phyloP scores from a whole-genome alignment of 345 rosid species.

The Gossypium sturtianum region DNA sequence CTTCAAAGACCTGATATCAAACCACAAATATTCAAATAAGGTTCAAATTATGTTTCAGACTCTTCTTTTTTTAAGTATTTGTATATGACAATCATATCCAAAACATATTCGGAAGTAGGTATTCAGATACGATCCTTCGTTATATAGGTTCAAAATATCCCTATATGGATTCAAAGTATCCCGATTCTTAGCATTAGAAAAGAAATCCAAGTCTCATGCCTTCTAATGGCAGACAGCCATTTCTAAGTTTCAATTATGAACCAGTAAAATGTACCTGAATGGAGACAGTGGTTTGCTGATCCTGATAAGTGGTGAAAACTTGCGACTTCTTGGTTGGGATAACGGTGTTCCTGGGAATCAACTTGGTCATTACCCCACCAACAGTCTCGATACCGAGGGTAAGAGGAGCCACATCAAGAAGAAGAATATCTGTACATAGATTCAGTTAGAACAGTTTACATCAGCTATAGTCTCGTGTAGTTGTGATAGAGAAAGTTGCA shows the following conservation, averaged over 20 bases:
- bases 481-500: neutral
- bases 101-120: too few relatives aligned
- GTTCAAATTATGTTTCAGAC: neutral
- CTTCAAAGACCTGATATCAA: slow-evolving; percentile 73
- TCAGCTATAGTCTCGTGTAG: neutral
- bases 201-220: neutral
- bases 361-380: slow-evolving; percentile 97
- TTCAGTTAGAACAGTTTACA: neutral
- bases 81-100: too few relatives aligned
- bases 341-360: slow-evolving; percentile 97
- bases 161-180: neutral
- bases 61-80: too few relatives aligned
- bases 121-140: neutral
- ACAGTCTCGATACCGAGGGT: slow-evolving; percentile 97
- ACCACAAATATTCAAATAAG: slow-evolving; percentile 4
- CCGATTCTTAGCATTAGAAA: neutral
- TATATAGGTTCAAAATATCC: neutral
- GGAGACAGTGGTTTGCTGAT: slow-evolving; percentile 96
- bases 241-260: neutral
- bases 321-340: slow-evolving; percentile 98
- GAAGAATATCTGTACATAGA: slow-evolving; percentile 68
- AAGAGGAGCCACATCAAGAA: slow-evolving; percentile 90
- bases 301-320: slow-evolving; percentile 97
- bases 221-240: neutral
- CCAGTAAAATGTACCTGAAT: slow-evolving; percentile 48